Percentiles rank a stretch among this genome's conserved stretches.
These are phyloP conservation scores for Phytophthora citrophthora DNA, from an alignment of 352 stramenopile genomes.

Conservation along the genomic window DNA sequence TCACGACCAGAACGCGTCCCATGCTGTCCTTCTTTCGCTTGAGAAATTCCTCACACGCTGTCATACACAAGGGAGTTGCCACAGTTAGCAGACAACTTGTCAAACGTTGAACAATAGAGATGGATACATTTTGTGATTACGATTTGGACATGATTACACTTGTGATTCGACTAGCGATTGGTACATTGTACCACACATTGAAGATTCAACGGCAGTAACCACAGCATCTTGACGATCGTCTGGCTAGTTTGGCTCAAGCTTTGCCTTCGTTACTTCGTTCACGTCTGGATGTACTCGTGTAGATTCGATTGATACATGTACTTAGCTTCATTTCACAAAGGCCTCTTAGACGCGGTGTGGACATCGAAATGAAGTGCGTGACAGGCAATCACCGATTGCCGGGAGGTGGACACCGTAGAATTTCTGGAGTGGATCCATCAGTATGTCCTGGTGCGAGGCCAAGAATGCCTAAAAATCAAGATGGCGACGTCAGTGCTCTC, in stretches of 20 bases:
- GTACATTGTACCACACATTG: constrained; percentile 11
- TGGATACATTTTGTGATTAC: constrained; percentile 18
- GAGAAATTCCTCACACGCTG: constrained; percentile 57
- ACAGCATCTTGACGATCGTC: neutral
- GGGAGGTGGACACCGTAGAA: neutral
- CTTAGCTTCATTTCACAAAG: neutral
- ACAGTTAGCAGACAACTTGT: neutral
- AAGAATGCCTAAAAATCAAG: neutral
- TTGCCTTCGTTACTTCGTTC: constrained; percentile 1
- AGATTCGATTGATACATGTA: neutral
- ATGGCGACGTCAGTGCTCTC: neutral
- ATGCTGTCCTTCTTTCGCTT: constrained; percentile 38
- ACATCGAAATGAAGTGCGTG: constrained; percentile 16
- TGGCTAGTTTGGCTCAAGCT: no score
- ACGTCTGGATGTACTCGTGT: no score
- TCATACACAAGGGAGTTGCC: constrained; percentile 6
- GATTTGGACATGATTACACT: neutral
- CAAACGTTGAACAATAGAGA: neutral
- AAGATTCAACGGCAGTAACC: constrained; percentile 1
- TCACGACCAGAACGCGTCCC: constrained; percentile 46
- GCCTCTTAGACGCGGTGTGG: constrained; percentile 1
- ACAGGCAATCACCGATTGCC: constrained; percentile 4
- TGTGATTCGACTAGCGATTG: neutral
- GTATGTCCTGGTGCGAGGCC: no score
- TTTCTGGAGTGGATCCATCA: neutral